These are phyloP conservation scores for Podospora pseudocomata DNA, from an alignment of 495 filamentous ascomycete species.

Conservation along the genomic window DNA sequence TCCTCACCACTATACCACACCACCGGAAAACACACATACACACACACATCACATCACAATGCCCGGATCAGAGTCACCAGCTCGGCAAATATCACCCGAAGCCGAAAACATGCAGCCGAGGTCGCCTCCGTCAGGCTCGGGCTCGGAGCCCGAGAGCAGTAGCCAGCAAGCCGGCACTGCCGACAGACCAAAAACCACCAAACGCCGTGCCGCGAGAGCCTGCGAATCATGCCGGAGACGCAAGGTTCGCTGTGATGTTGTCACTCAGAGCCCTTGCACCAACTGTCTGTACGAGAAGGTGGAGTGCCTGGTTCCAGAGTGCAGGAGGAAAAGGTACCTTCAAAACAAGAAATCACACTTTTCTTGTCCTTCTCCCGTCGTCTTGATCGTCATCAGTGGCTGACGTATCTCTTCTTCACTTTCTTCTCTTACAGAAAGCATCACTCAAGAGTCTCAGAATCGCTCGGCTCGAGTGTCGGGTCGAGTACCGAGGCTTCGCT, in stretches of 20 bases:
- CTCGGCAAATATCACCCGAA: not conserved
- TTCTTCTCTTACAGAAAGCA: not conserved
- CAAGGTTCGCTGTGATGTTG: slow-evolving; percentile 93
- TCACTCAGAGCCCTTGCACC: slow-evolving; percentile 81
- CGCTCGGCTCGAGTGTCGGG: not conserved
- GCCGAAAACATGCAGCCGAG: not conserved
- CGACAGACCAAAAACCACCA: slow-evolving; percentile 44
- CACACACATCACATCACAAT: not conserved
- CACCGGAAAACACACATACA: not conserved
- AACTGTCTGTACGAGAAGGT: slow-evolving; percentile 89
- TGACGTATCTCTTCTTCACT: not conserved
- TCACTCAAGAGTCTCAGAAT: not conserved
- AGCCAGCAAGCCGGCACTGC: slow-evolving; percentile 19
- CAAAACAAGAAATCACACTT: not conserved
- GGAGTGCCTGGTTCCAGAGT: slow-evolving; percentile 84
- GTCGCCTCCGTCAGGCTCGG: not conserved
- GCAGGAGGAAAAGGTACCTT: slow-evolving; percentile 82
- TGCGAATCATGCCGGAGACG: slow-evolving; percentile 82
- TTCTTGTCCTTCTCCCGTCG: not conserved
- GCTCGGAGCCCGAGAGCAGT: slow-evolving; percentile 2
- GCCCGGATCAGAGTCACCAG: not conserved
- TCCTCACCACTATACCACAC: not conserved
- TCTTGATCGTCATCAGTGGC: not conserved
- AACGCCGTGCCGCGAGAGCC: slow-evolving; percentile 80
- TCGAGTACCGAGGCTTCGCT: not conserved